These are phyloP conservation scores for Tritrichomonas foetus DNA, from an alignment of 208 protist genomes.

Conservation along the genomic window DNA sequence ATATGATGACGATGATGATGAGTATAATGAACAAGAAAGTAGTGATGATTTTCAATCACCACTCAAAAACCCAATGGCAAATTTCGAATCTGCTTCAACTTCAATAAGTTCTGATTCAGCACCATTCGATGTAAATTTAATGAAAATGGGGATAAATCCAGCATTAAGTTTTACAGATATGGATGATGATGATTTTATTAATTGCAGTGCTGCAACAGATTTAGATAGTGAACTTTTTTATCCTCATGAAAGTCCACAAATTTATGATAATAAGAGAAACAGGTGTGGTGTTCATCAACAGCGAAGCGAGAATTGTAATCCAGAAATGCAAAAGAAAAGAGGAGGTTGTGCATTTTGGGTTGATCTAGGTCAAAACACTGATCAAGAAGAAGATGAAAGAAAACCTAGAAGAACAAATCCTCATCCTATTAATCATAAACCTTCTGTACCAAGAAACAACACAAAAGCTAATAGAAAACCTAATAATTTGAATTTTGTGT, in stretches of 20 bases:
- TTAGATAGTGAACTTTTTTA: neutral
- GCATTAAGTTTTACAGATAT: too few relatives aligned
- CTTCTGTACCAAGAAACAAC: too few relatives aligned
- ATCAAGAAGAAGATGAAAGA: neutral
- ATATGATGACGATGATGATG: neutral
- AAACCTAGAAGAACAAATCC: neutral
- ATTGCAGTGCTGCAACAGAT: slow-evolving; percentile 9
- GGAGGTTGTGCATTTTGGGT: slow-evolving; percentile 7
- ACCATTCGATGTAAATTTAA: neutral
- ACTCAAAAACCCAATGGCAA: too few relatives aligned
- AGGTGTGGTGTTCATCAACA: neutral
- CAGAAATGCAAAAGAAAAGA: neutral
- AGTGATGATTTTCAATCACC: neutral
- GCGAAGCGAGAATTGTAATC: neutral
- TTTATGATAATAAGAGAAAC: too few relatives aligned
- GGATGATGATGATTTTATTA: too few relatives aligned
- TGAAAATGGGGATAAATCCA: too few relatives aligned
- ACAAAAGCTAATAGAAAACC: too few relatives aligned
- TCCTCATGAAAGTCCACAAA: too few relatives aligned
- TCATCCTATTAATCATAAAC: too few relatives aligned
- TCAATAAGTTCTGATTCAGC: neutral
- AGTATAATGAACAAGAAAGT: neutral
- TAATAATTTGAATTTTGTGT: too few relatives aligned
- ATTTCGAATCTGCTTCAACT: neutral
- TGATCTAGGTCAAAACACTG: neutral